Percentiles rank a stretch among this genome's conserved stretches.
Conservation (phyloP, 768 basidiomycete genomes). For the Obba rivulosa region DNA sequence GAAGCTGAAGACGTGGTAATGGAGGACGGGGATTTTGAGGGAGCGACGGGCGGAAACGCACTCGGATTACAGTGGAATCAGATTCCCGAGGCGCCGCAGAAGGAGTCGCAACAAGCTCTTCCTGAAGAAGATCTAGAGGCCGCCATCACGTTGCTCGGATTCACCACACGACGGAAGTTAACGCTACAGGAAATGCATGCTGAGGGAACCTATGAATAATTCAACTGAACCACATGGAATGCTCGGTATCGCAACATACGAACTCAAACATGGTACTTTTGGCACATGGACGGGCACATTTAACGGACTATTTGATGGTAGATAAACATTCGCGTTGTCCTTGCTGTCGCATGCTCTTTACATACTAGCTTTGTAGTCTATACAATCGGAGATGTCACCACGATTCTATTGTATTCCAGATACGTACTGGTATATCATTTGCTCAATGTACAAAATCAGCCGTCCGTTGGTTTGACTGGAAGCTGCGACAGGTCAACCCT, state of each 20-base stretch:
- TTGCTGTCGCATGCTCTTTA: too few species aligned
- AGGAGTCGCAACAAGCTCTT: background rate
- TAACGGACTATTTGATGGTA: too few species aligned
- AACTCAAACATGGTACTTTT: slow-evolving; percentile 5
- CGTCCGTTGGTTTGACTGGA: too few species aligned
- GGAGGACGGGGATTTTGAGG: slow-evolving; percentile 10
- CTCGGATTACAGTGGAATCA: slow-evolving; percentile 9
- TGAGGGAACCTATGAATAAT: background rate
- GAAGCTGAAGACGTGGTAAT: slow-evolving; percentile 1
- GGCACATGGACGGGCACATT: background rate
- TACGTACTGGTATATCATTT: too few species aligned
- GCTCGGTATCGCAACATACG: too few species aligned
- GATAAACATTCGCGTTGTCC: background rate
- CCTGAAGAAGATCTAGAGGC: slow-evolving; percentile 17
- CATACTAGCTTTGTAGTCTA: background rate
- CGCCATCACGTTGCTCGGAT: slow-evolving; percentile 16
- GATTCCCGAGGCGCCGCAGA: background rate
- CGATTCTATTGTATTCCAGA: background rate
- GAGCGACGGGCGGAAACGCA: slow-evolving; percentile 16
- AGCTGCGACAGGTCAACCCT: too few species aligned
- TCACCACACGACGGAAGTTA: slow-evolving; percentile 2
- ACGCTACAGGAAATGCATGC: too few species aligned
- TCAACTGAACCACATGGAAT: background rate
- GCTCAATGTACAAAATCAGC: too few species aligned
- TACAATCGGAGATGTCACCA: background rate